Evolutionary conservation across 192 early-diverging fungal species (phyloP).

Genomic region (Backusella parvicylindrica): DNA sequence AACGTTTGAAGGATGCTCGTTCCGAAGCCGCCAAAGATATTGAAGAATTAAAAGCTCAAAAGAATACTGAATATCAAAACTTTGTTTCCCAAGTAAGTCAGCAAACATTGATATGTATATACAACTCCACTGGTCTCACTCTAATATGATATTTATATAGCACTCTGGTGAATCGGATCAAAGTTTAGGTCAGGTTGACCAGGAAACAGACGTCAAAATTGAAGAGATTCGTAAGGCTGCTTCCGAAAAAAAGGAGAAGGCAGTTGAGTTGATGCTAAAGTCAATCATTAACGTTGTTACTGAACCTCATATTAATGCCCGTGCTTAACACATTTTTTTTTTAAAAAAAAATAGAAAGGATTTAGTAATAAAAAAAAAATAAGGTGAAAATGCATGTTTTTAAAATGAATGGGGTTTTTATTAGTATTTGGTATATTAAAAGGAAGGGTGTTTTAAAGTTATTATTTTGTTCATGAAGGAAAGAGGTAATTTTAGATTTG

Average conservation of each 20-base stretch:
- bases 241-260: constrained; percentile 58
- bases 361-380: neutral
- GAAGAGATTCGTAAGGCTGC: constrained; percentile 57
- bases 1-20: constrained; percentile 94
- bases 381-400: neutral
- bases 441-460: no score
- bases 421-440: neutral
- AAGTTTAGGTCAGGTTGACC: constrained; percentile 53
- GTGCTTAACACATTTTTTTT: constrained; percentile 4
- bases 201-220: constrained; percentile 69
- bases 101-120: neutral
- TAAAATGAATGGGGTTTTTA: neutral
- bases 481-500: neutral
- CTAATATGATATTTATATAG: constrained; percentile 40
- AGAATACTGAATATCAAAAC: constrained; percentile 73
- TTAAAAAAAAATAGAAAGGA: neutral
- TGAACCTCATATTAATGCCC: constrained; percentile 54
- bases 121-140: neutral
- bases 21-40: constrained; percentile 92
- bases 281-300: constrained; percentile 66
- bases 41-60: constrained; percentile 77
- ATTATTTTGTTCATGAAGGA: neutral
- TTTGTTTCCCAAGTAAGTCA: constrained; percentile 65
- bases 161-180: constrained; percentile 70
- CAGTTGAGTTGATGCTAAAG: constrained; percentile 65